Evolutionary conservation across 257 asterid genomes (phyloP).

Genomic region (Petunia axillaris): DNA sequence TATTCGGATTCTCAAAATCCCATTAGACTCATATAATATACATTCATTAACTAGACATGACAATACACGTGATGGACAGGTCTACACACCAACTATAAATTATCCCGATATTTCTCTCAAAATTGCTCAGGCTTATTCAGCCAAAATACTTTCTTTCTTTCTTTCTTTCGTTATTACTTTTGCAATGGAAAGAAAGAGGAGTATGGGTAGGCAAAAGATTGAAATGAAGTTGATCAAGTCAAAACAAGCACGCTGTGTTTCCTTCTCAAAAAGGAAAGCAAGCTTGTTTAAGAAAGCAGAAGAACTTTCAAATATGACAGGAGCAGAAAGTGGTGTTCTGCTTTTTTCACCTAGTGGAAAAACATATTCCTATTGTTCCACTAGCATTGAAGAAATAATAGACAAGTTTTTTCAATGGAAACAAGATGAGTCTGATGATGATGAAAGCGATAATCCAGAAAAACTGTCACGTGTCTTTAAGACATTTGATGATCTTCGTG

Average conservation of each 20-base stretch:
- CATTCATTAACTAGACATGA: not conserved
- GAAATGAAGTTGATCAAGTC: not conserved
- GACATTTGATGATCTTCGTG: not conserved
- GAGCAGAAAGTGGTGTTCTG: not conserved
- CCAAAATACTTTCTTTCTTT: not conserved
- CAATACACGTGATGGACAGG: not conserved
- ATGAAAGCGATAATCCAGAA: not conserved
- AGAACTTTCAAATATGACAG: not conserved
- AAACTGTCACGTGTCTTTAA: not conserved
- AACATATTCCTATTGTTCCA: not conserved
- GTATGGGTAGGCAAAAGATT: not conserved
- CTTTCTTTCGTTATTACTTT: not conserved
- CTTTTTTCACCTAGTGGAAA: constrained; percentile 18
- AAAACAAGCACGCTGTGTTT: not conserved
- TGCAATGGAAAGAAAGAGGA: not conserved
- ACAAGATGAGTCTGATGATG: not conserved
- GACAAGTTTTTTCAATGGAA: not conserved
- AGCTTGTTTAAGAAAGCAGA: not conserved
- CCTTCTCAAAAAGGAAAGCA: not conserved
- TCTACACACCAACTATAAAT: not conserved
- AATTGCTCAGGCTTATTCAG: not conserved
- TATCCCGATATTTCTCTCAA: not conserved
- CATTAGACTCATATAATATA: not conserved
- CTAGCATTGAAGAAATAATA: not conserved
- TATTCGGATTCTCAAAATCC: not conserved